These are phyloP conservation scores for Saturnispora sekii DNA, from an alignment of 805 yeast genomes.

Conservation along the genomic window DNA sequence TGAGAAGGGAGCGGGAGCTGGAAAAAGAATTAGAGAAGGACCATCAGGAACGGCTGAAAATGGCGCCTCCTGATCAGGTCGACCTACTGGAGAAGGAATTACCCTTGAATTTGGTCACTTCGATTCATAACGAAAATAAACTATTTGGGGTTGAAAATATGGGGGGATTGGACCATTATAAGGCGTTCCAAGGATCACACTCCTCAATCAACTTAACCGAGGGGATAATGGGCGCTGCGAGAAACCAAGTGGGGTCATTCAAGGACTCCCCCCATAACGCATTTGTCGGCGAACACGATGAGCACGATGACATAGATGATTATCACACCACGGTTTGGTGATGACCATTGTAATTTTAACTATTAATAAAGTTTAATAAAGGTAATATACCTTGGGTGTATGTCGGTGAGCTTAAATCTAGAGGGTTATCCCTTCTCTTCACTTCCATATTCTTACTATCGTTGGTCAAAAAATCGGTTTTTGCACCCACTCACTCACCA, in stretches of 20 bases:
- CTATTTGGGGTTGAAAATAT: slow-evolving; percentile 5
- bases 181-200: no score
- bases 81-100: slow-evolving; percentile 22
- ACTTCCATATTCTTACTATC: no score
- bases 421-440: no score
- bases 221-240: no score
- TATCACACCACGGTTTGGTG: slow-evolving; percentile 36
- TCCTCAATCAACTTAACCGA: no score
- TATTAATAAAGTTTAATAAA: no score
- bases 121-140: slow-evolving; percentile 22
- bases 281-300: slow-evolving; percentile 9
- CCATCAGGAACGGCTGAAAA: neutral
- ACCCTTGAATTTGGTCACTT: slow-evolving; percentile 19
- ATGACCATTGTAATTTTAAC: neutral
- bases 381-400: neutral
- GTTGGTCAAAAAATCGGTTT: no score
- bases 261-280: neutral
- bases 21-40: slow-evolving; percentile 7
- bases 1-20: slow-evolving; percentile 6
- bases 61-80: slow-evolving; percentile 1
- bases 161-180: no score
- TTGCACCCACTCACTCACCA: neutral
- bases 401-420: neutral
- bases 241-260: neutral
- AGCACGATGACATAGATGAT: slow-evolving; percentile 27